Evolutionary conservation across 2,329 filamentous ascomycete genomes (phyloP).

Genomic region (Clarireedia sp.): DNA sequence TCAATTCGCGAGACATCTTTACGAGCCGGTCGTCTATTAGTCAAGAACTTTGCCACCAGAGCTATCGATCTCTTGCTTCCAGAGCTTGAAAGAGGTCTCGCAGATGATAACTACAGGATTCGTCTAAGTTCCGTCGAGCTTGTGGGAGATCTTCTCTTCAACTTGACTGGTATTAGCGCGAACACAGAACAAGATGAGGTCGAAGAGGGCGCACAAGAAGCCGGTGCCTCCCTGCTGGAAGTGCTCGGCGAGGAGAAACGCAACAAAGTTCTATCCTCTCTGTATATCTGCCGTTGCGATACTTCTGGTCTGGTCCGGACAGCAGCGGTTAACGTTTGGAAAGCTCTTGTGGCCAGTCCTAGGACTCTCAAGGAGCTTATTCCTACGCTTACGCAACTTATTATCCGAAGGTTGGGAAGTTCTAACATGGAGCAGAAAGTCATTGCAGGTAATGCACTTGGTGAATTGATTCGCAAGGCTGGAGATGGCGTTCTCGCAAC

Average conservation of each 20-base stretch:
- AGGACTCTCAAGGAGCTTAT: slow-evolving; percentile 91
- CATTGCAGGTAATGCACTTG: slow-evolving; percentile 93
- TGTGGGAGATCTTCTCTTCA: slow-evolving; percentile 94
- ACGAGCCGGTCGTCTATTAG: slow-evolving; percentile 82
- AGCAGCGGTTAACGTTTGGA: slow-evolving; percentile 91
- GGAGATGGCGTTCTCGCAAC: slow-evolving; percentile 87
- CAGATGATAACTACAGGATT: slow-evolving; percentile 96
- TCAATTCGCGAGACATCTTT: slow-evolving; percentile 96
- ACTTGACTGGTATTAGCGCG: slow-evolving; percentile 86
- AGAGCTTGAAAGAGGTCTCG: slow-evolving; percentile 89
- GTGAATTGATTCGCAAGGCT: slow-evolving; percentile 93
- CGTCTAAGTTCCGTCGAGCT: slow-evolving; percentile 96
- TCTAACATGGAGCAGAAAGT: slow-evolving; percentile 98
- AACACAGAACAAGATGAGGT: slow-evolving; percentile 74
- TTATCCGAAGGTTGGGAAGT: slow-evolving; percentile 88
- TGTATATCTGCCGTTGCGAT: slow-evolving; percentile 97
- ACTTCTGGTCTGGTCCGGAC: slow-evolving; percentile 85
- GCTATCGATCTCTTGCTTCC: slow-evolving; percentile 90
- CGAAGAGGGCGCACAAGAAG: slow-evolving; percentile 72
- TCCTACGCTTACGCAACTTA: slow-evolving; percentile 86
- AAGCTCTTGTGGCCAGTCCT: slow-evolving; percentile 87
- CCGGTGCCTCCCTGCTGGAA: slow-evolving; percentile 86
- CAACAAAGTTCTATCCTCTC: slow-evolving; percentile 92
- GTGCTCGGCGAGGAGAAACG: slow-evolving; percentile 92
- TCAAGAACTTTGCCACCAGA: slow-evolving; percentile 96